A percentile compares a stretch with the other conserved stretches of the same genome.
Evolutionary conservation across 495 filamentous ascomycete genomes (phyloP).

Genomic region (Cladorrhinum samala): DNA sequence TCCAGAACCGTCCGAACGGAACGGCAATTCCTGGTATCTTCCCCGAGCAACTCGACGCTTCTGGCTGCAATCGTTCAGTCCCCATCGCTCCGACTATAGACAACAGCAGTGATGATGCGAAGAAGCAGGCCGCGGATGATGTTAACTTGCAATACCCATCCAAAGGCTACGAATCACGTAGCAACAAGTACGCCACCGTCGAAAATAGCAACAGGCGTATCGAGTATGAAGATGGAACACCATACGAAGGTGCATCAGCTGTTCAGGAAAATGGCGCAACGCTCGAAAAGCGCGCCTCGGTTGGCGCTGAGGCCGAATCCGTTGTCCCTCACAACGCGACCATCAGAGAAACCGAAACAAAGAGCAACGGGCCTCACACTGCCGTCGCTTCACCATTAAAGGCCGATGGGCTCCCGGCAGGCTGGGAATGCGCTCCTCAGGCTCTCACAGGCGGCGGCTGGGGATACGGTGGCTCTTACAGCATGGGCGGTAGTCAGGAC

Average conservation of each 20-base stretch:
- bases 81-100: constrained; percentile 17
- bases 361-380: not conserved
- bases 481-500: constrained; percentile 78
- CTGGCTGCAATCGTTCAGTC: constrained; percentile 46
- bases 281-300: not conserved
- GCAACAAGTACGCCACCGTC: not conserved
- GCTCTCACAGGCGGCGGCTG: constrained; percentile 37
- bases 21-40: constrained; percentile 80
- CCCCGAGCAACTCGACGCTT: constrained; percentile 72
- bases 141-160: not conserved
- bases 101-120: constrained; percentile 11
- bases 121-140: constrained; percentile 15
- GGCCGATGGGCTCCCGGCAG: constrained; percentile 17
- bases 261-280: not conserved
- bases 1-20: constrained; percentile 53
- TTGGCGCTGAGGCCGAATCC: constrained; percentile 1
- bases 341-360: not conserved
- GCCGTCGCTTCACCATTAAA: not conserved
- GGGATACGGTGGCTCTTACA: constrained; percentile 31
- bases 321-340: not conserved
- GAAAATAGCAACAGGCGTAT: not conserved
- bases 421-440: constrained; percentile 50
- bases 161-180: not conserved
- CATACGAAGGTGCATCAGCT: not conserved
- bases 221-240: not conserved